These are phyloP conservation scores for Podaxis sp. DNA, from an alignment of 768 basidiomycete genomes.

Conservation along the genomic window DNA sequence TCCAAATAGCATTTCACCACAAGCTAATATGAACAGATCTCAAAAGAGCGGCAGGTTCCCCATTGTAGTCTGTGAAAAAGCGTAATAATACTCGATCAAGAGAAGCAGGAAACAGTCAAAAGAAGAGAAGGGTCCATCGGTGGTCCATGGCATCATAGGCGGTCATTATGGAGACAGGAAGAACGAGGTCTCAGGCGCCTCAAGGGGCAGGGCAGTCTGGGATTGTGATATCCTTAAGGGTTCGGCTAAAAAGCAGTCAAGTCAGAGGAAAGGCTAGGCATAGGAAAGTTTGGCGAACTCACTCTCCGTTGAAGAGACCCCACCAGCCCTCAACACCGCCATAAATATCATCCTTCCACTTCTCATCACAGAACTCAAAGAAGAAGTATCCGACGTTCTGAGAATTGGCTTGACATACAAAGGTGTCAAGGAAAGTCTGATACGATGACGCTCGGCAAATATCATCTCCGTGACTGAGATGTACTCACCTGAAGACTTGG, in stretches of 20 bases:
- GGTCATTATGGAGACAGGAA: neutral
- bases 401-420: slow-evolving; percentile 84
- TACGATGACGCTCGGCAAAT: slow-evolving; percentile 1
- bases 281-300: slow-evolving; percentile 19
- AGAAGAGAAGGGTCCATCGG: neutral
- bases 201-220: slow-evolving; percentile 50
- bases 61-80: neutral
- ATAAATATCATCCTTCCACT: slow-evolving; percentile 71
- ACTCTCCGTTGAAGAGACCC: slow-evolving; percentile 49
- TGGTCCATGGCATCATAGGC: neutral
- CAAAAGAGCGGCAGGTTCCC: neutral
- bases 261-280: slow-evolving; percentile 1
- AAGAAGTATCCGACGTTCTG: slow-evolving; percentile 84
- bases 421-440: slow-evolving; percentile 79
- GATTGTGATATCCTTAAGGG: slow-evolving; percentile 68
- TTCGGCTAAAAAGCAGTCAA: slow-evolving; percentile 44
- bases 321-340: slow-evolving; percentile 78
- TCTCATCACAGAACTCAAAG: slow-evolving; percentile 82
- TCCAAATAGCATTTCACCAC: neutral
- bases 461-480: neutral
- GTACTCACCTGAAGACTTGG: slow-evolving; percentile 52
- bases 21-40: neutral
- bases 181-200: slow-evolving; percentile 9
- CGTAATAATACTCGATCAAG: neutral
- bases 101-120: neutral